Conservation (phyloP, 2,329 filamentous ascomycete genomes). For the Beauveria medogensis region DNA sequence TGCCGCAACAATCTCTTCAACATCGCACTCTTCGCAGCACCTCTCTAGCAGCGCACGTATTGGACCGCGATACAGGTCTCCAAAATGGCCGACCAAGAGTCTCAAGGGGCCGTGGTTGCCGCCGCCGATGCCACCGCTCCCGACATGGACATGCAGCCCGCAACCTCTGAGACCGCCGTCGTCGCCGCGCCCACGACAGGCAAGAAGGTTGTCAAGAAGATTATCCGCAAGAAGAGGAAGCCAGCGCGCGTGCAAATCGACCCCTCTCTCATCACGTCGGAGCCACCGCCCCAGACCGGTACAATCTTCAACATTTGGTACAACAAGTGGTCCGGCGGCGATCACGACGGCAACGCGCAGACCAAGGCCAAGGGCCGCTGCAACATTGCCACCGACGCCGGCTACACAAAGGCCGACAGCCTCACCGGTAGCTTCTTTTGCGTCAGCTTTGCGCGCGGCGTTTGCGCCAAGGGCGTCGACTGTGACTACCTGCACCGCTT, state of each 20-base stretch:
- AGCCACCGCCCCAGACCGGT: conserved; percentile 84
- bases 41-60: not conserved
- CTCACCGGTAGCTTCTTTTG: conserved; percentile 83
- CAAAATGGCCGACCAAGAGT: conserved; percentile 26
- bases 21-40: not conserved
- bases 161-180: conserved; percentile 29
- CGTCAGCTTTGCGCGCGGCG: conserved; percentile 77
- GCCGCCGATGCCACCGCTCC: conserved; percentile 14
- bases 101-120: conserved; percentile 20
- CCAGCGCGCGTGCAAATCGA: conserved; percentile 90
- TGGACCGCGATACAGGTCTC: not conserved
- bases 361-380: conserved; percentile 77
- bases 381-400: conserved; percentile 71
- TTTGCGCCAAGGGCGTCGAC: conserved; percentile 79
- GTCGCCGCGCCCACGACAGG: conserved; percentile 39
- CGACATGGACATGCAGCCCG: conserved; percentile 19
- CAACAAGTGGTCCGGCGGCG: conserved; percentile 96
- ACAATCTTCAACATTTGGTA: conserved; percentile 99
- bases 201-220: conserved; percentile 70
- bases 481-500: conserved; percentile 91
- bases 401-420: conserved; percentile 71
- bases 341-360: conserved; percentile 85
- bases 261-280: conserved; percentile 69
- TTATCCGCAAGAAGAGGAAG: conserved; percentile 82
- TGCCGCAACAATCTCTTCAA: not conserved